Evolutionary conservation across 805 yeast species (phyloP), one percentile per base, ranked within the genome.

Genomic region (Barnettozyma californica): DNA sequence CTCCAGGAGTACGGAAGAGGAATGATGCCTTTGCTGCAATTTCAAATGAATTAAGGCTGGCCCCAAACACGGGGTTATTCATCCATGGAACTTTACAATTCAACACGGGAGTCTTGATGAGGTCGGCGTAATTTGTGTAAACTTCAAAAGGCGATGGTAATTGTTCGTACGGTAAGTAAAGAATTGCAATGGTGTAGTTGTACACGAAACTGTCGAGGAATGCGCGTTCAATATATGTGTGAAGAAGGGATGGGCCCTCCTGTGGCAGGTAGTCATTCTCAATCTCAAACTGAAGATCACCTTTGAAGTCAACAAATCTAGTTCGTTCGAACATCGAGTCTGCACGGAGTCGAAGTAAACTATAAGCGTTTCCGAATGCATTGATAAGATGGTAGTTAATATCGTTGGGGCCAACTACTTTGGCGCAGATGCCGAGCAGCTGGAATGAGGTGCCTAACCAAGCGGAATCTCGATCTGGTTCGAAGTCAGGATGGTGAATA

Each of bases 121-220:
- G 54, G 13, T 63, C 58, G 46, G 64, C 63, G 42, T 64, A 63
- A 3, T 66, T 64, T 35, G 54, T 55, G 50, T 68, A 75, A 23
- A 73, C 61, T 4, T 58, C 60, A 53, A 68, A 74, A 2, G 66
- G 58, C 16, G 76, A 29, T 13, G 33, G 33, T 2, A 29, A 14
- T 3, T 29, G n/a, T 4, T 29, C 16, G 16, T 29, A 29, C 7
- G 33, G 33, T 13, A 29, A 64, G 41, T 68, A 64, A 27, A 73
- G 63, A 5, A 75, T 52, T 4, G 68, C 61, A 9, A 69, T 63
- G 8, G 74, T 62, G 50, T 69, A 74, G 48, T 69, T 72, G 58
- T 69, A 71, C 4, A 74, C 55, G 50, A 72, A 75, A 35, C 76
- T 72, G 45, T 75, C 80, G 20, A 71, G 48, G 41, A 72, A 63